A percentile compares a stretch with the other conserved stretches of the same genome.
These are phyloP conservation scores for Magnolia kwangsiensis DNA, from an alignment of 164 flowering plant genomes.

Conservation along the genomic window DNA sequence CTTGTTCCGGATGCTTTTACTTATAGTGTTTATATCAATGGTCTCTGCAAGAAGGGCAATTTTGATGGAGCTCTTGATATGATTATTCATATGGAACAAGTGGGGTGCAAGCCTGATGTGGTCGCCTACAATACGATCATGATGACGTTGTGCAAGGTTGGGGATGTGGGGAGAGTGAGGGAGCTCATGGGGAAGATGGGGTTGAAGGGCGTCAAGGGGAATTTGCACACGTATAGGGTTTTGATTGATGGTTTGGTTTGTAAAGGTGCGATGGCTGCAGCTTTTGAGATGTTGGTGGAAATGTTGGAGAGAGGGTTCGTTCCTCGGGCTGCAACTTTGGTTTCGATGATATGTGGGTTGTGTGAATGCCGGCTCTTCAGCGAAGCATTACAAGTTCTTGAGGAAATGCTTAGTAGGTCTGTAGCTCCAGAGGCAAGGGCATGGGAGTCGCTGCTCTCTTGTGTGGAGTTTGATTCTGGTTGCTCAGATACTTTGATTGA, in stretches of 20 bases:
- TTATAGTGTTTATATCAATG: slow-evolving; percentile 59
- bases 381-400: slow-evolving; percentile 38
- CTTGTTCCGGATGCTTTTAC: slow-evolving; percentile 64
- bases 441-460: slow-evolving; percentile 44
- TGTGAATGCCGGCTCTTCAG: slow-evolving; percentile 29
- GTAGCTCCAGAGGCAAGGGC: slow-evolving; percentile 41
- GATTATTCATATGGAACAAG: slow-evolving; percentile 52
- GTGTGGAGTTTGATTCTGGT: neutral
- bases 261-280: slow-evolving; percentile 42
- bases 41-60: slow-evolving; percentile 56
- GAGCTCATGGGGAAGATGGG: slow-evolving; percentile 43
- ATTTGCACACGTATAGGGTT: slow-evolving; percentile 40
- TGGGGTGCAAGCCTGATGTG: slow-evolving; percentile 62
- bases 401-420: slow-evolving; percentile 25
- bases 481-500: neutral
- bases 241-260: slow-evolving; percentile 44
- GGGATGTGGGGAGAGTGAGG: slow-evolving; percentile 35
- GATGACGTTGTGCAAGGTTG: slow-evolving; percentile 33
- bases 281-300: slow-evolving; percentile 39
- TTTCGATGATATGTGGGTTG: slow-evolving; percentile 36
- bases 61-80: slow-evolving; percentile 46
- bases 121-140: slow-evolving; percentile 47
- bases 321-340: slow-evolving; percentile 31
- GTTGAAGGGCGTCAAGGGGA: slow-evolving; percentile 34
- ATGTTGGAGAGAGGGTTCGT: slow-evolving; percentile 31